Evolutionary conservation across 495 filamentous ascomycete species (phyloP), one percentile per base, ranked within the genome.

Genomic region (Staphylotrichum longicolle): DNA sequence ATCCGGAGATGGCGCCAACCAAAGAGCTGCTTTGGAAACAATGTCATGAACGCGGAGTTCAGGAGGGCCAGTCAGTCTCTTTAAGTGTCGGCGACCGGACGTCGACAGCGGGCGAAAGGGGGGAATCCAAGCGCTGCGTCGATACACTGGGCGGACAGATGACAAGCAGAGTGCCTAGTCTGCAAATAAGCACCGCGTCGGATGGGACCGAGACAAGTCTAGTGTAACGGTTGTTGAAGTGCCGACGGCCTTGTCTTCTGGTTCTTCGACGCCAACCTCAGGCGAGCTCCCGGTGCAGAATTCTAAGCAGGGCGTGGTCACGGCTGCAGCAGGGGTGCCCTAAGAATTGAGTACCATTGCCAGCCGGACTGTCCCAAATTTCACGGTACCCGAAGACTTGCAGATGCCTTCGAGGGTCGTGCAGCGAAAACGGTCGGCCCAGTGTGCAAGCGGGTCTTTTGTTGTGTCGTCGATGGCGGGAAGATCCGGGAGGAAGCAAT

Each of bases 141-240:
- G 30, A 62, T 60, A 44, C 45, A 44, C 42, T 37, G 27, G 49
- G 40, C 39, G 8, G 55, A 32, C 34, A 0, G 48, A 3, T 14
- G 49, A 56, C 11, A 37, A 46, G 34, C 10, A 14, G n/a, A 5
- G 35, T 39, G 47, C 10, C 53, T 3, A 37, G 35, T 42, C 53
- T 52, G 57, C 45, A 56, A 14, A 50, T 47, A 44, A 11, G 54
- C 56, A 60, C 30, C 32, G 44, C 55, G 57, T 48, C 44, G 55
- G 33, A 50, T 32, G 44, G 42, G 40, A 47, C 47, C 45, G 60
- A 57, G 60, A 66, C 64, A 66, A 45, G 46, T 7, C 39, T 60
- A n/a, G 60, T 57, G 64, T 63, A 60, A 58, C 64, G 32, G 51
- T 15, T 42, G 37, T 12, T 53, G 58, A 48, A 40, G 51, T 44